These are phyloP conservation scores for Pseudoperonospora humuli DNA, from an alignment of 352 stramenopile genomes.

Conservation along the genomic window DNA sequence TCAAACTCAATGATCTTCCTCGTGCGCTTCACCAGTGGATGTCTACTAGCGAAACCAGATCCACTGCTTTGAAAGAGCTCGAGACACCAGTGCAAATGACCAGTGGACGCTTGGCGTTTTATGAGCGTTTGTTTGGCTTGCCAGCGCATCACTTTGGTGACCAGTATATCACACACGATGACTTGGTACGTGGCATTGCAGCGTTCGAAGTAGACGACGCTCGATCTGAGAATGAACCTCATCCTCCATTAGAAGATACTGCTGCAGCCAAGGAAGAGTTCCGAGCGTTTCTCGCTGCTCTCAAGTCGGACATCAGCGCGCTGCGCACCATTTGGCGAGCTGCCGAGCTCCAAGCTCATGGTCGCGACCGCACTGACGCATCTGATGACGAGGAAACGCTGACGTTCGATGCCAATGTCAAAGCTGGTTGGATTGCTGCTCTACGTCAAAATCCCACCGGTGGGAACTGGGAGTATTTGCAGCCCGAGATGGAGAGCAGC, in stretches of 20 bases:
- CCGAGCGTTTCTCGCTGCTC: slow-evolving; percentile 29
- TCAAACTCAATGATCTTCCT: slow-evolving; percentile 45
- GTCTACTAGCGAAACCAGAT: slow-evolving; percentile 9
- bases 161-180: slow-evolving; percentile 57
- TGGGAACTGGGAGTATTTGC: slow-evolving; percentile 47
- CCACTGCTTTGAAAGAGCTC: not conserved
- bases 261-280: slow-evolving; percentile 31
- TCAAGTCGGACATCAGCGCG: slow-evolving; percentile 46
- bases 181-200: slow-evolving; percentile 52
- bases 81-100: slow-evolving; percentile 9
- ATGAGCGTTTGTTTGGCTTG: slow-evolving; percentile 43
- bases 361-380: slow-evolving; percentile 15
- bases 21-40: slow-evolving; percentile 38
- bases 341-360: slow-evolving; percentile 53
- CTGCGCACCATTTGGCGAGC: slow-evolving; percentile 60
- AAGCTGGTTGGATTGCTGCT: slow-evolving; percentile 66
- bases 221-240: slow-evolving; percentile 11
- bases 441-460: slow-evolving; percentile 62
- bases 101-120: slow-evolving; percentile 22
- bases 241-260: slow-evolving; percentile 12
- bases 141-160: slow-evolving; percentile 30
- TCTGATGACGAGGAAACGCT: slow-evolving; percentile 29
- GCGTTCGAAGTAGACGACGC: slow-evolving; percentile 24
- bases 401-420: slow-evolving; percentile 65
- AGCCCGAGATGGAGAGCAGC: slow-evolving; percentile 25